phyloP scores from a whole-genome alignment of 352 stramenopile genomes.

The Globisporangium perplexum region DNA sequence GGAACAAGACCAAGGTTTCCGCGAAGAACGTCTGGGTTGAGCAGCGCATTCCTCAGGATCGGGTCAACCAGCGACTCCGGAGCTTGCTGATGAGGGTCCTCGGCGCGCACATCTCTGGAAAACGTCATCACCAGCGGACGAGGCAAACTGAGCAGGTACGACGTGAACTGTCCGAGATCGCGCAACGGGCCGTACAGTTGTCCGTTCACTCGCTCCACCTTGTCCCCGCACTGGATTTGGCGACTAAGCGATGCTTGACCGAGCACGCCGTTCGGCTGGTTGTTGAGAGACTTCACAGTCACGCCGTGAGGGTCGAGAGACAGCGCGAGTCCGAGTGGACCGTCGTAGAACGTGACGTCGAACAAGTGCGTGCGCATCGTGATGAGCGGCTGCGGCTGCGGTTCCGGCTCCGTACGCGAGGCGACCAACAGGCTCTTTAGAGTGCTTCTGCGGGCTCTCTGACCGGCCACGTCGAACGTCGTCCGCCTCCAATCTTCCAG shows the following conservation, averaged over 20 bases:
- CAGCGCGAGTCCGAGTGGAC: conserved; percentile 67
- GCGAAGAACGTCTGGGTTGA: conserved; percentile 18
- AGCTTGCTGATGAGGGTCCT: neutral
- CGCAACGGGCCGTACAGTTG: conserved; percentile 49
- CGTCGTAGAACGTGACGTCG: conserved; percentile 67
- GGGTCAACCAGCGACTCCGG: conserved; percentile 2
- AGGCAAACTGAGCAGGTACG: conserved; percentile 53
- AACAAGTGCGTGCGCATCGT: conserved; percentile 18
- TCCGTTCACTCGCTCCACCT: conserved; percentile 72
- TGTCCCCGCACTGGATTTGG: conserved; percentile 51
- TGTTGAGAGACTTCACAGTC: conserved; percentile 76
- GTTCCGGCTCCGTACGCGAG: neutral
- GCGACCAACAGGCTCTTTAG: conserved; percentile 19
- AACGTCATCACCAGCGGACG: conserved; percentile 66
- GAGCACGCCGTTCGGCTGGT: conserved; percentile 49
- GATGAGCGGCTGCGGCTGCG: neutral
- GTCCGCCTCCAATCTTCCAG: conserved; percentile 20
- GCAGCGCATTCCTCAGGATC: conserved; percentile 15
- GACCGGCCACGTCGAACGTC: conserved; percentile 21
- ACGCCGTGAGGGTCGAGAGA: conserved; percentile 63
- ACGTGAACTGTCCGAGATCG: conserved; percentile 81
- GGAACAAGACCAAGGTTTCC: conserved; percentile 14
- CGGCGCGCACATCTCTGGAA: conserved; percentile 25
- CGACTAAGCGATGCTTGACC: conserved; percentile 71
- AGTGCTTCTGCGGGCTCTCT: conserved; percentile 21